phyloP scores from a whole-genome alignment of 768 basidiomycete genomes.

The Sistotremastrum suecicum region DNA sequence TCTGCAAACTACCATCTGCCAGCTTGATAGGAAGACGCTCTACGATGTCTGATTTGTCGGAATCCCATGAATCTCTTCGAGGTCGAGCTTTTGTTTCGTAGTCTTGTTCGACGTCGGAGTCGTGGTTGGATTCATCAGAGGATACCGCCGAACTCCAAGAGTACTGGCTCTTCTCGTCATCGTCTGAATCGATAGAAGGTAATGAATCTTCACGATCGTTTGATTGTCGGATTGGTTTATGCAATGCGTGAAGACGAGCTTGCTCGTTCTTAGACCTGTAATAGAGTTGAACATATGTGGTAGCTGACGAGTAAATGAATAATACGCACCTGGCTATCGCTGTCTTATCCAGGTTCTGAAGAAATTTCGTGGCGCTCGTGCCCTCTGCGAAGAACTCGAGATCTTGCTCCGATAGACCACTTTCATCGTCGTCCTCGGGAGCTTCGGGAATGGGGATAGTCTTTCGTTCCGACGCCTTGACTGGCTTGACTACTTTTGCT shows the following conservation, averaged over 20 bases:
- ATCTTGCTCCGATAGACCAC: slow-evolving; percentile 56
- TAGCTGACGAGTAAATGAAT: background rate
- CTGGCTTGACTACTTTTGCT: slow-evolving; percentile 34
- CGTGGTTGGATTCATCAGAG: slow-evolving; percentile 13
- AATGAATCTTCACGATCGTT: slow-evolving; percentile 38
- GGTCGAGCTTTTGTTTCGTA: slow-evolving; percentile 56
- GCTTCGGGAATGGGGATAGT: slow-evolving; percentile 46
- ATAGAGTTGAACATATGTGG: background rate
- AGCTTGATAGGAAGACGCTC: slow-evolving; percentile 78
- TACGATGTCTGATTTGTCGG: slow-evolving; percentile 34
- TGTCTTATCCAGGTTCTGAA: slow-evolving; percentile 56
- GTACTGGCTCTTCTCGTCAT: slow-evolving; percentile 16
- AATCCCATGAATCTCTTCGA: slow-evolving; percentile 29
- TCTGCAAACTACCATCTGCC: slow-evolving; percentile 60
- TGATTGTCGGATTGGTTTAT: slow-evolving; percentile 38
- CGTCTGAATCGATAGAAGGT: slow-evolving; percentile 39
- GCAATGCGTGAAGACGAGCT: slow-evolving; percentile 48
- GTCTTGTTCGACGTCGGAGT: slow-evolving; percentile 59
- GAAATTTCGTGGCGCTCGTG: slow-evolving; percentile 48
- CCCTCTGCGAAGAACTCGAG: slow-evolving; percentile 52
- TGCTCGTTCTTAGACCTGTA: slow-evolving; percentile 78
- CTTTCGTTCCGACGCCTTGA: slow-evolving; percentile 42
- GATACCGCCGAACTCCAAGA: slow-evolving; percentile 10
- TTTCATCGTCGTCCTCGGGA: slow-evolving; percentile 27
- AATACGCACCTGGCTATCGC: slow-evolving; percentile 62